These are phyloP conservation scores for Phytophthora meadii DNA, from an alignment of 352 stramenopile genomes.

Conservation along the genomic window DNA sequence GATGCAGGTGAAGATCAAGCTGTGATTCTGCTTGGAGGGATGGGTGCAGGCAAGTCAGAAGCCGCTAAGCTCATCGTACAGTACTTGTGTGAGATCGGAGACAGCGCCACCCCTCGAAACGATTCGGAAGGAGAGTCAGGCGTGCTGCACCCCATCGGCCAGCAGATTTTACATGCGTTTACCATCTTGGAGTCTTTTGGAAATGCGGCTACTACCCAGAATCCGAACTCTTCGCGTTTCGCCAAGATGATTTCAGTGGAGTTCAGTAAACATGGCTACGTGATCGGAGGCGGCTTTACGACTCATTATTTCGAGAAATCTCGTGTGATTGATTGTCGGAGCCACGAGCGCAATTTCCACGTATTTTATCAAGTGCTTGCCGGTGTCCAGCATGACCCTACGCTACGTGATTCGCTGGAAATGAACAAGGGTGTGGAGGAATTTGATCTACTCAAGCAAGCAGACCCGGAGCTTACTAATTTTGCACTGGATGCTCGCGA, in stretches of 20 bases:
- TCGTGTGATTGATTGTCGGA: constrained; percentile 78
- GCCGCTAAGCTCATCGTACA: constrained; percentile 85
- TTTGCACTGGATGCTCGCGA: constrained; percentile 67
- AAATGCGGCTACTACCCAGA: constrained; percentile 64
- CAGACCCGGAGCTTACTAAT: constrained; percentile 48
- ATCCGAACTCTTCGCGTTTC: constrained; percentile 80
- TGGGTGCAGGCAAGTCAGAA: constrained; percentile 82
- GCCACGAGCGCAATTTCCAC: constrained; percentile 93
- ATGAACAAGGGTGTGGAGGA: constrained; percentile 65
- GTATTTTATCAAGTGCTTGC: constrained; percentile 93
- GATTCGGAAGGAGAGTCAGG: constrained; percentile 52
- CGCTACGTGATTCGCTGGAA: constrained; percentile 69
- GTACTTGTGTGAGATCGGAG: constrained; percentile 82
- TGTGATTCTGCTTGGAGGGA: constrained; percentile 74
- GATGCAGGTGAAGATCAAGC: constrained; percentile 82
- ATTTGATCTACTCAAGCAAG: constrained; percentile 68
- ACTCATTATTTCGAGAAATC: constrained; percentile 87
- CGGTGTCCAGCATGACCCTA: constrained; percentile 75
- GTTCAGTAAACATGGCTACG: constrained; percentile 77
- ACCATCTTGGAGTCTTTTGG: constrained; percentile 84
- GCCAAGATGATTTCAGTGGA: constrained; percentile 88
- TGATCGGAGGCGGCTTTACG: constrained; percentile 83
- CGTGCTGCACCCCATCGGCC: constrained; percentile 75
- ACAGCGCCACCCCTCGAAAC: constrained; percentile 50
- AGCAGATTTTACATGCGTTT: constrained; percentile 85